Base-by-base conservation (phyloP, 129 eudicot species). In the Oenanthe sinensis region DNA sequence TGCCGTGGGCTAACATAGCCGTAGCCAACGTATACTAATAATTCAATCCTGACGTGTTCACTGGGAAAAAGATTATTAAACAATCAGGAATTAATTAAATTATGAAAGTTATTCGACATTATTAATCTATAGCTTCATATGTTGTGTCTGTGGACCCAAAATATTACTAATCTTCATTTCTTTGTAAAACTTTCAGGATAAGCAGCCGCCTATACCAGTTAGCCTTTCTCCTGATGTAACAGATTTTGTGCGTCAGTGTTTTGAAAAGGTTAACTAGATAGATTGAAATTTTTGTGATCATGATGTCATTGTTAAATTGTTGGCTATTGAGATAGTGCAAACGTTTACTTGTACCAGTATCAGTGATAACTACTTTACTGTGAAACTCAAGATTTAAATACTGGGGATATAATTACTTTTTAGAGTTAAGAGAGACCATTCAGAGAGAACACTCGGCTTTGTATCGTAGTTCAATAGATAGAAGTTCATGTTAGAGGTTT, bases 121-220 rank as follows among this genome's bases (percentile, higher is more conserved):
- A 45, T 24, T 42, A 45, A 45, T 39, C 11, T 28, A 10, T 2
- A 17, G 13, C n/a, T 43, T 70, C 55, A 77, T 76, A 37, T 62
- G 22, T 40, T 13, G 67, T 47, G 74, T 63, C 46, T 42, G 52
- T 68, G 70, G 68, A 39, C 69, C 52, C 37, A 42, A 77, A 19
- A 70, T 22, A 33, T 77, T 70, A 76, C 82, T 72, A 81, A 79
- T 65, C 30, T 58, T n/a, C 30, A 48, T 80, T 40, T 63, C 48
- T 72, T 55, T 71, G 39, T 75, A 74, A 2, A 10, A 26, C 70
- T 78, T 82, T 74, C 91, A 95, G 99, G 99, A 92, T 84, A 97
- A 87, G 77, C 86, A 86, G 81, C 99, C 97, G 81, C 99, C 99
- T 33, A 90, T 96, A 71, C 99, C 99, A 62, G 99, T 92, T 76